Evolutionary conservation across 768 basidiomycete genomes (phyloP), one percentile per base, ranked within the genome.

Genomic region (Tylopilus sp.): DNA sequence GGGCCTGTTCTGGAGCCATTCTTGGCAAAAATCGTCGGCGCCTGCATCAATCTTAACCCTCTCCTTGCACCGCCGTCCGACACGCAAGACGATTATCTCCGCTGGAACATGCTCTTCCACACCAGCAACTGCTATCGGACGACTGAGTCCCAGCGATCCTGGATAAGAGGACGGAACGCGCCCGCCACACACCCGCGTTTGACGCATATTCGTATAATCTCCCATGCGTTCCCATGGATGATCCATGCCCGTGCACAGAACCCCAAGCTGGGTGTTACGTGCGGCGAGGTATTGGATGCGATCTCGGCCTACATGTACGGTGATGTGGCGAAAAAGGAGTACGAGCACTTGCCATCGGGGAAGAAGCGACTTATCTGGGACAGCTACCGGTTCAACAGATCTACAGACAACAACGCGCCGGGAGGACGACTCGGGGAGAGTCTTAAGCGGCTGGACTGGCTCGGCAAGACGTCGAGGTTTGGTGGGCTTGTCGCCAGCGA

Each of bases 81-180:
- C 9, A 64, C 65, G 4, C 58, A 69, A 5, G 75, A 78, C 1
- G 75, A 77, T 6, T 79, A 79, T 61, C 70, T 90, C 40, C 79
- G 77, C 42, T 89, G 87, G 86, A 85, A 86, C 68, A 85, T 90
- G 82, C 75, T 86, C 38, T 87, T 82, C 63, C 70, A 73, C 6
- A 77, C 85, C 6, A 78, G 74, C 36, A 75, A 80, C 52, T 81
- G 82, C 48, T 79, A 79, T 57, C 79, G 82, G 50, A 85, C 83
- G 4, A 75, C 71, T n/a, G 88, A 88, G 51, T 73, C 77, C 4
- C 55, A 71, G 3, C 72, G 80, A 21, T 87, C 86, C 0, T 90
- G 88, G 88, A 73, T 79, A 4, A 73, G 70, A 28, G 86, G 88
- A 7, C 79, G 87, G 12, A 71, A 76, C 13, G 76, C 78, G 20